Evolutionary conservation across 108 stramenopile species (phyloP).

Genomic region (Nitzschia sp.): DNA sequence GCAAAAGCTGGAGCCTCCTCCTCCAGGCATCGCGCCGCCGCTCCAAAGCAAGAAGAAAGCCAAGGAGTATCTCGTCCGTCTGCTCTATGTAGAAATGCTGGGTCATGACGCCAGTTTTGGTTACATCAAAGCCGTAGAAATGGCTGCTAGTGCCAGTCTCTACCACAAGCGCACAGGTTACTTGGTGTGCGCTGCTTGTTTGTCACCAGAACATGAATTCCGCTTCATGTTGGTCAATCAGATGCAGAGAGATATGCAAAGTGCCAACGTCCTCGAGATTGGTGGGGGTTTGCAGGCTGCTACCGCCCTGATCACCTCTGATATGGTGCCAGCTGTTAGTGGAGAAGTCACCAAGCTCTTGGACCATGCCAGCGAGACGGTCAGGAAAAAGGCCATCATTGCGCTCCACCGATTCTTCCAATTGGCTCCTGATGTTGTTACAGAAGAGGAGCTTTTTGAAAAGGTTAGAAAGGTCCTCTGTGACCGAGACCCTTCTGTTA

Average conservation of each 20-base stretch:
- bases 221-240: conserved; percentile 99
- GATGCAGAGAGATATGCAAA: conserved; percentile 94
- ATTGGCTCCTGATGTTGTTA: conserved; percentile 77
- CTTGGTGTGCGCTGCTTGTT: conserved; percentile 86
- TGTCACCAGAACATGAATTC: conserved; percentile 95
- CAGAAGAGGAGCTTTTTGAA: conserved; percentile 75
- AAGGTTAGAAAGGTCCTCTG: conserved; percentile 89
- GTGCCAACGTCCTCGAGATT: conserved; percentile 89
- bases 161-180: conserved; percentile 95
- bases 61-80: conserved; percentile 96
- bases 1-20: conserved; percentile 71
- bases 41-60: conserved; percentile 80
- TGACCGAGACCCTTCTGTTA: conserved; percentile 96
- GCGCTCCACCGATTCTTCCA: conserved; percentile 91
- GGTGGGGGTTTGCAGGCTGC: conserved; percentile 89
- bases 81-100: conserved; percentile 99
- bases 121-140: conserved; percentile 94
- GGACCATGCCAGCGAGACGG: conserved; percentile 70
- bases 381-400: conserved; percentile 94
- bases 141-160: conserved; percentile 88
- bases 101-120: conserved; percentile 98
- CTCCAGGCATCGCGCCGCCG: conserved; percentile 42
- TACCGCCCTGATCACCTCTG: conserved; percentile 81
- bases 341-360: conserved; percentile 71
- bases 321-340: conserved; percentile 91